These are phyloP conservation scores for Helenozyma rhizophorensis DNA, from an alignment of 805 yeast species.

Conservation along the genomic window DNA sequence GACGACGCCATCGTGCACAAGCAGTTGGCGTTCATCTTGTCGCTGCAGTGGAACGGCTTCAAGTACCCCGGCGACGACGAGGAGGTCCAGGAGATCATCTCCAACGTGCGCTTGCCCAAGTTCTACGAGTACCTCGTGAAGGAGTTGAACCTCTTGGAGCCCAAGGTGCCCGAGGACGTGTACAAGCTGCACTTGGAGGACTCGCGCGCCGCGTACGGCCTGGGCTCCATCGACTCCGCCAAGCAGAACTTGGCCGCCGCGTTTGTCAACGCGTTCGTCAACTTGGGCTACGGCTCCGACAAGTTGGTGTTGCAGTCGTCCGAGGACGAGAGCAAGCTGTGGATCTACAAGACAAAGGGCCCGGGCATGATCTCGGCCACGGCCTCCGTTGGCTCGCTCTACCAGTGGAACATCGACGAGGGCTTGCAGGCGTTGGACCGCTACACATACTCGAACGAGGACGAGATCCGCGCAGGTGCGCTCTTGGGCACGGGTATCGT, in stretches of 20 bases:
- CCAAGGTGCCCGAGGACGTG: slow-evolving; percentile 92
- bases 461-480: slow-evolving; percentile 93
- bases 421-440: slow-evolving; percentile 89
- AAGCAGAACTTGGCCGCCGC: slow-evolving; percentile 92
- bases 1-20: slow-evolving; percentile 70
- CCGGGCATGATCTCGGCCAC: slow-evolving; percentile 89
- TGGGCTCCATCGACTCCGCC: slow-evolving; percentile 70
- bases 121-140: slow-evolving; percentile 76
- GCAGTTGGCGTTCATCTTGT: slow-evolving; percentile 86
- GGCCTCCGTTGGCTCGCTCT: slow-evolving; percentile 84
- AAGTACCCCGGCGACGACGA: slow-evolving; percentile 55
- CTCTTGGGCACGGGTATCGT: slow-evolving; percentile 91
- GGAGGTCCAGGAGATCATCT: slow-evolving; percentile 77
- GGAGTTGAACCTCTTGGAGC: slow-evolving; percentile 83
- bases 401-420: slow-evolving; percentile 86
- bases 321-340: slow-evolving; percentile 65
- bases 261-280: slow-evolving; percentile 89
- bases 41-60: slow-evolving; percentile 81
- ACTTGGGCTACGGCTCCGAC: slow-evolving; percentile 87
- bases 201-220: slow-evolving; percentile 52
- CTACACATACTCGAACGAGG: slow-evolving; percentile 79
- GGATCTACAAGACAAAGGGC: slow-evolving; percentile 92
- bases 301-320: slow-evolving; percentile 58
- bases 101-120: slow-evolving; percentile 74
- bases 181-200: slow-evolving; percentile 88